phyloP scores from a whole-genome alignment of 1,284 basidiomycete species.

The Sporisorium sorghi region DNA sequence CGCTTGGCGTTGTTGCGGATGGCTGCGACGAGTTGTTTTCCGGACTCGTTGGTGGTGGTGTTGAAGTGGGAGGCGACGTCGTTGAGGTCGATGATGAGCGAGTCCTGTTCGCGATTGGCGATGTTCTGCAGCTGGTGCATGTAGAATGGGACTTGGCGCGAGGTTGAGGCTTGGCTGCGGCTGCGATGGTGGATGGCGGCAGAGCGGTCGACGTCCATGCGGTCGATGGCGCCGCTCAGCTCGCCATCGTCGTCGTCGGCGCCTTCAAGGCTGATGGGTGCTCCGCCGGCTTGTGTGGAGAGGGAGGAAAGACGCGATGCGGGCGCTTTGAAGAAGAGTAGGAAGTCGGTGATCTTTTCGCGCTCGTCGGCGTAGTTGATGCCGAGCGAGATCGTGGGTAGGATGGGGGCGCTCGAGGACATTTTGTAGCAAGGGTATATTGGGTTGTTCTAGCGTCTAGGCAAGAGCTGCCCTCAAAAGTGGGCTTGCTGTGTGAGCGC shows the following conservation, averaged over 20 bases:
- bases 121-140: conserved; percentile 91
- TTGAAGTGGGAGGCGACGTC: conserved; percentile 75
- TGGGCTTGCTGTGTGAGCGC: background rate
- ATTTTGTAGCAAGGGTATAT: conserved; percentile 22
- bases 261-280: conserved; percentile 29
- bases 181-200: conserved; percentile 4
- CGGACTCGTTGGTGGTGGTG: conserved; percentile 38
- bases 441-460: no score
- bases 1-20: conserved; percentile 88
- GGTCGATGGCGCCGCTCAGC: conserved; percentile 30
- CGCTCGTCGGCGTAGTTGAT: conserved; percentile 73
- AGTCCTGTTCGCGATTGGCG: conserved; percentile 89
- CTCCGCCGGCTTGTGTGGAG: conserved; percentile 12
- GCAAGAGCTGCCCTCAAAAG: no score
- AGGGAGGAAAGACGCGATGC: conserved; percentile 40
- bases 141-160: conserved; percentile 77
- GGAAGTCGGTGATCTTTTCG: conserved; percentile 64
- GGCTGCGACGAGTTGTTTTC: conserved; percentile 39
- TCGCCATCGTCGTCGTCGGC: conserved; percentile 35
- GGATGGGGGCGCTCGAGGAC: conserved; percentile 56
- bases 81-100: conserved; percentile 83
- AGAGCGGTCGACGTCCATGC: conserved; percentile 43
- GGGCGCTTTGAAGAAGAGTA: conserved; percentile 60
- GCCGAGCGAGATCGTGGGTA: conserved; percentile 73
- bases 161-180: conserved; percentile 11